Evolutionary conservation across 805 yeast genomes (phyloP), one percentile per base, ranked within the genome.

Genomic region (Zygosaccharomyces pseudorouxii): DNA sequence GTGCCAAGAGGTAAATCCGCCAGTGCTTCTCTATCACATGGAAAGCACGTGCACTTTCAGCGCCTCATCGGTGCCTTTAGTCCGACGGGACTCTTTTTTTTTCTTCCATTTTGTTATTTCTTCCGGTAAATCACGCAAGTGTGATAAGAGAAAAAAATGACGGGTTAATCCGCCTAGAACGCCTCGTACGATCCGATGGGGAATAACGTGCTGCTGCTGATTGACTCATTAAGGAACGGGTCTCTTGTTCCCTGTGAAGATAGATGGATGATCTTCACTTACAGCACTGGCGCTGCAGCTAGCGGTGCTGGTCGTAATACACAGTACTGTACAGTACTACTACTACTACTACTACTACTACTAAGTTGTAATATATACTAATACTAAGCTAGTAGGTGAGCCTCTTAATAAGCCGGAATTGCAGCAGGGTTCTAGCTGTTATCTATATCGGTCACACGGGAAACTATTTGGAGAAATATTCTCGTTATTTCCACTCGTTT

Each of bases 71-170:
- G 33, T 30, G 18, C 37, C 16, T 6, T 18, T 18, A 16, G 3
- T 14, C 10, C 19, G 11, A 14, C 37, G 37, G 37, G 7, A 16
- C 20, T 6, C n/a, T 18, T 31, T 5, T 9, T 31, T n/a, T 9
- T 14, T 12, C 18, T n/a, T 30, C 4, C 20, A 18, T 16, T 10
- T 14, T n/a, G n/a, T n/a, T n/a, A n/a, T n/a, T n/a, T n/a, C n/a
- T n/a, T 30, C 27, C 44, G 36, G 36, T 20, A 41, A 41, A 41
- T 33, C 44, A 41, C 44, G 44, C 44, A 41, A 41, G 23, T 19
- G 12, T 19, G 44, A 41, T 41, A 41, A 41, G 37, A 12, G 7
- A n/a, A n/a, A 22, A 22, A 29, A 14, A 14, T 14, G 33, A 7
- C 36, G 23, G 36, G 19, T 8, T 14, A 33, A 16, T 16, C 14